Percentiles rank a stretch among this genome's conserved stretches.
These are phyloP conservation scores for Periconia sp. DNA, from an alignment of 2,329 filamentous ascomycete species.

Conservation along the genomic window DNA sequence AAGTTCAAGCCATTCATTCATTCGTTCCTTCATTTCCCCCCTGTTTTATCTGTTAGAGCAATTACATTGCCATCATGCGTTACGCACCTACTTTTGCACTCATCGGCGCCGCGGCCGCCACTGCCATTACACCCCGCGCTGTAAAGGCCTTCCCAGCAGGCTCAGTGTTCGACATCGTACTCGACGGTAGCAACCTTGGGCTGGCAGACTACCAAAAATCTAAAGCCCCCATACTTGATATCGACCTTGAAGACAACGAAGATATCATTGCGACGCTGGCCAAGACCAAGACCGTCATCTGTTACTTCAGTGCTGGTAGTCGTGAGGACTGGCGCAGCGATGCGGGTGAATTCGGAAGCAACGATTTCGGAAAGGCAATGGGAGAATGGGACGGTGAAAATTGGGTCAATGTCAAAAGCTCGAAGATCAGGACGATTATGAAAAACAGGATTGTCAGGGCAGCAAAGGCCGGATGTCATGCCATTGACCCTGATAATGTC, in stretches of 20 bases:
- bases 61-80: not conserved
- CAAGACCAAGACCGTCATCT: constrained; percentile 62
- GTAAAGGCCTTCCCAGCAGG: constrained; percentile 10
- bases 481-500: constrained; percentile 70
- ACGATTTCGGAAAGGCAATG: constrained; percentile 52
- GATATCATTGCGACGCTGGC: constrained; percentile 48
- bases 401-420: constrained; percentile 64
- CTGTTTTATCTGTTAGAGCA: not conserved
- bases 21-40: too few relatives aligned
- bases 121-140: constrained; percentile 1
- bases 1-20: not conserved
- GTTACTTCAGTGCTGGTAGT: constrained; percentile 73
- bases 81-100: constrained; percentile 4
- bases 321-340: constrained; percentile 66
- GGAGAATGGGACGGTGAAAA: constrained; percentile 66
- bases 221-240: constrained; percentile 54
- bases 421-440: constrained; percentile 65
- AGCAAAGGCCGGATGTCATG: constrained; percentile 62
- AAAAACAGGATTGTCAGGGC: constrained; percentile 59
- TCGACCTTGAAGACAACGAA: constrained; percentile 58
- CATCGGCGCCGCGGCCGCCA: not conserved
- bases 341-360: constrained; percentile 18
- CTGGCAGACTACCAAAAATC: constrained; percentile 48
- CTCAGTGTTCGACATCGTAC: constrained; percentile 16
- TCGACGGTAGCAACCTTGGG: constrained; percentile 23